Evolutionary conservation across 108 stramenopile genomes (phyloP), one percentile per base, ranked within the genome.

Genomic region (Bacterosira constricta): DNA sequence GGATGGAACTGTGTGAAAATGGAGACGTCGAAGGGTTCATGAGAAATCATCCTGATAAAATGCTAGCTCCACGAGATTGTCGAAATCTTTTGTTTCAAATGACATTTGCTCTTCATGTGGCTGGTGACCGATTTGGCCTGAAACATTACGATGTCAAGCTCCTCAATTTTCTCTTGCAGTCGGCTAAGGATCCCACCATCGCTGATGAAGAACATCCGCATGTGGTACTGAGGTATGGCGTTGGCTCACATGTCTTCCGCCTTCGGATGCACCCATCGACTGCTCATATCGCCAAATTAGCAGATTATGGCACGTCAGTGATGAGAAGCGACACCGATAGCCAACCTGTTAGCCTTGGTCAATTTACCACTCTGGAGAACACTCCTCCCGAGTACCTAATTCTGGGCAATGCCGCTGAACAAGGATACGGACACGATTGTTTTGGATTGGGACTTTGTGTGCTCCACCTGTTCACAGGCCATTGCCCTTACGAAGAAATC

Each of bases 81-180:
- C 75, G 79, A 27, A 65, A 72, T 25, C 44, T 96, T 15, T 68
- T 98, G 13, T 97, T 98, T 57, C 99, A 99, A 73, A 97, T 98
- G 92, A 85, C 90, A 29, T 97, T 96, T 78, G 80, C 97, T 7
- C 78, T 99, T 11, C 87, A 94, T 50, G 89, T 90, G 9, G 96
- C 93, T 26, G 86, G 87, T n/a, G 84, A 91, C 49, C 65, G 77
- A 18, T 86, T 90, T 51, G 82, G 87, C 20, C 45, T 99, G 65
- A 96, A 98, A 39, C 99, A 99, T 76, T 99, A 98, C 65, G 99
- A 99, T 75, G 79, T 99, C 20, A 99, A 99, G 73, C 83, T 98
- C n/a, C 88, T 99, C 37, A 99, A 99, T 79, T 93, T 97, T 42
- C 91, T 99, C 39, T 63, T 95, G 0, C 87, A 88, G 53, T 68